Conservation (phyloP, 2,329 filamentous ascomycete species). For the Trichoderma harzianum region DNA sequence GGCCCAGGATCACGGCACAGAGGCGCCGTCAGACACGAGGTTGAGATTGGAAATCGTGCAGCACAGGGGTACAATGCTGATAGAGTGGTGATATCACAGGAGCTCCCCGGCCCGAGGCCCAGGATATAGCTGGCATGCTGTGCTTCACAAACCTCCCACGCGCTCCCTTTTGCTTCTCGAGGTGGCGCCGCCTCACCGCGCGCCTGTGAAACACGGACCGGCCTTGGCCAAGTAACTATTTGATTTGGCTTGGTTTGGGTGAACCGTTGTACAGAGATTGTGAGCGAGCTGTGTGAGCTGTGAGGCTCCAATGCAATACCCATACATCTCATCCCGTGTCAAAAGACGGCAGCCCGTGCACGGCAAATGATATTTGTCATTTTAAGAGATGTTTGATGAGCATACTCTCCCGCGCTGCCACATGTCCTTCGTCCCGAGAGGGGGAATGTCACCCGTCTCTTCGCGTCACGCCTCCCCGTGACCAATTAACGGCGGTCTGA, state of each 20-base stretch:
- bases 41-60: background rate
- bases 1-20: background rate
- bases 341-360: background rate
- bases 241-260: background rate
- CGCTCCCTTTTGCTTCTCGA: background rate
- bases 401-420: background rate
- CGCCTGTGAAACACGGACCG: constrained; percentile 4
- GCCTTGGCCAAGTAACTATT: background rate
- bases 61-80: background rate
- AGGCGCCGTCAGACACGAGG: background rate
- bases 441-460: background rate
- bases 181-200: constrained; percentile 16
- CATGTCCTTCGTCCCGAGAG: background rate
- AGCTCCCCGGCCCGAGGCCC: background rate
- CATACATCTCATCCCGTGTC: background rate
- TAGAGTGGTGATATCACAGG: background rate
- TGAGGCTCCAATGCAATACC: background rate
- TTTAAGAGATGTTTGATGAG: background rate
- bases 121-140: constrained; percentile 1
- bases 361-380: background rate
- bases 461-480: background rate
- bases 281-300: background rate
- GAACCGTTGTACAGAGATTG: background rate
- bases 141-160: background rate
- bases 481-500: background rate